Conservation (phyloP, 257 asterid species). For the Galeopsis tetrahit region DNA sequence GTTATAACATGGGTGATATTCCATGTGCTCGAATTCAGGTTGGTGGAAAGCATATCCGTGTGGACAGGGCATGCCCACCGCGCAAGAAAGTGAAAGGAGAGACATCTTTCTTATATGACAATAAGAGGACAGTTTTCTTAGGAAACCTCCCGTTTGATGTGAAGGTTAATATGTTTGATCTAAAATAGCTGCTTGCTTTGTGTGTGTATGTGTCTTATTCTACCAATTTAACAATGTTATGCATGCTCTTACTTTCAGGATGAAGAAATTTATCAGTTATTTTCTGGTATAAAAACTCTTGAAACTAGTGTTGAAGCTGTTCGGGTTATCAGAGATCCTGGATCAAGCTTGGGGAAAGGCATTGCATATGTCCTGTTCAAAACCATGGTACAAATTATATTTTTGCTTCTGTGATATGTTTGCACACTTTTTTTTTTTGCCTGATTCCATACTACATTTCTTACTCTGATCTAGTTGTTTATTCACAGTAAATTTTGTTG, state of each 20-base stretch:
- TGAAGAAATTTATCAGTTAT: conserved; percentile 86
- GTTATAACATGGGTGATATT: not conserved
- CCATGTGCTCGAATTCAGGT: conserved; percentile 53
- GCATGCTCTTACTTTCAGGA: conserved; percentile 50
- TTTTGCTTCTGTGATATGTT: conserved; percentile 14
- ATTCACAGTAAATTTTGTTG: not conserved
- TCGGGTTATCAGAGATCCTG: conserved; percentile 90
- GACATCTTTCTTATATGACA: conserved; percentile 63
- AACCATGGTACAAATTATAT: conserved; percentile 68
- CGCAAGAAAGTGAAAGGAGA: conserved; percentile 94
- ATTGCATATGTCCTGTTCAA: conserved; percentile 89
- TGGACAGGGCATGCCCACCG: conserved; percentile 98
- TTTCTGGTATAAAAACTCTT: conserved; percentile 65
- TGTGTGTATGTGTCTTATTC: conserved; percentile 11
- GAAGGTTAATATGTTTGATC: conserved; percentile 52
- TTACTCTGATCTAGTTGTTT: not conserved
- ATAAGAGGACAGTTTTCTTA: conserved; percentile 80
- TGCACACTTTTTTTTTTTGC: not conserved
- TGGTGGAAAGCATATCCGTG: conserved; percentile 92
- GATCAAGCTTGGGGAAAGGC: conserved; percentile 93
- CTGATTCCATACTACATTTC: not conserved
- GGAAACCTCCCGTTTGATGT: conserved; percentile 98
- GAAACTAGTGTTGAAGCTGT: conserved; percentile 81
- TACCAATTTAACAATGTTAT: conserved; percentile 19
- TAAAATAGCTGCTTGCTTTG: conserved; percentile 8